A percentile compares a stretch with the other conserved stretches of the same genome.
Conservation (phyloP, 768 basidiomycete species). For the Xerocomus spinulosus region DNA sequence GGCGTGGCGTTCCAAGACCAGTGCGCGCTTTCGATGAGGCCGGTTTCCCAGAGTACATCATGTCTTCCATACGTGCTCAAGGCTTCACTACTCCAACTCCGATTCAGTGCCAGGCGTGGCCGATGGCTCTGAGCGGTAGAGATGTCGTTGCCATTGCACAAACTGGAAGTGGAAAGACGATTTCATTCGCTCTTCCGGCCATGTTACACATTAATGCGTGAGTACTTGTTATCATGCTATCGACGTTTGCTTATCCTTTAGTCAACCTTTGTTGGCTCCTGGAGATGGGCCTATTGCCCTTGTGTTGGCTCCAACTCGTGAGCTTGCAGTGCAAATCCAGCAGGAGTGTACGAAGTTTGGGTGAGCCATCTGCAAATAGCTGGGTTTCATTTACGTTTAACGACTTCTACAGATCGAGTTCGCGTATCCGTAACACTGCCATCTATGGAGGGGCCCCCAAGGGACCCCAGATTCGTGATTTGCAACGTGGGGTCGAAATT, state of each 20-base stretch:
- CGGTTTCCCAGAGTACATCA: conserved; percentile 94
- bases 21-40: conserved; percentile 90
- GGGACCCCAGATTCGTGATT: conserved; percentile 95
- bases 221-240: conserved; percentile 25
- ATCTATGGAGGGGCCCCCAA: conserved; percentile 99
- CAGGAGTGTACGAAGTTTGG: conserved; percentile 99
- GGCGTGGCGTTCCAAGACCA: conserved; percentile 82
- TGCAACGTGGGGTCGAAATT: conserved; percentile 95
- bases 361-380: conserved; percentile 35
- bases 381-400: not conserved
- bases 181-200: conserved; percentile 95
- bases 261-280: conserved; percentile 86
- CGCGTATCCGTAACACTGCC: conserved; percentile 96
- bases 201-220: conserved; percentile 99
- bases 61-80: conserved; percentile 89
- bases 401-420: conserved; percentile 57
- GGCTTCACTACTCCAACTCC: conserved; percentile 89
- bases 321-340: conserved; percentile 98
- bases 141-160: conserved; percentile 97
- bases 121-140: conserved; percentile 92
- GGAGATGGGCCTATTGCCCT: conserved; percentile 98
- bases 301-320: conserved; percentile 95
- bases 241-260: conserved; percentile 26
- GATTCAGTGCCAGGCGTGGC: conserved; percentile 99
- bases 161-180: conserved; percentile 98